A percentile compares a stretch with the other conserved stretches of the same genome.
Conservation (phyloP, 2,329 filamentous ascomycete genomes). For the Alternaria dauci region DNA sequence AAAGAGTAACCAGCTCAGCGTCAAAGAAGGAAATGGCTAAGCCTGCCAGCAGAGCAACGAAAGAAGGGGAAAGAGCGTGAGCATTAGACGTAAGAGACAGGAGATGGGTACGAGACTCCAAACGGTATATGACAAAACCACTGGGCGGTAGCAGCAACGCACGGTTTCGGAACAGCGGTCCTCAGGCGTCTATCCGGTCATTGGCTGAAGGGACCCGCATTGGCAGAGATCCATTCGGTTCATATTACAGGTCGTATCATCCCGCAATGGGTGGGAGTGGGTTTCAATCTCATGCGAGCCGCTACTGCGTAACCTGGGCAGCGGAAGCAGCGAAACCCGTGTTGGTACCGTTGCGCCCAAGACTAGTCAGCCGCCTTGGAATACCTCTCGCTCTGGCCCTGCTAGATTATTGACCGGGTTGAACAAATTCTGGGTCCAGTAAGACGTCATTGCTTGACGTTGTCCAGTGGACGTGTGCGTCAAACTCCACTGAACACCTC, state of each 20-base stretch:
- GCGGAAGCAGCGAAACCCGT: slow-evolving; percentile 48
- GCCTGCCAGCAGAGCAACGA: slow-evolving; percentile 52
- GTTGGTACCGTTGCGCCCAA: slow-evolving; percentile 28
- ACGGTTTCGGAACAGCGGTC: slow-evolving; percentile 51
- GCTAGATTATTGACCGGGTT: slow-evolving; percentile 12
- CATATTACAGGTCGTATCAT: slow-evolving; percentile 39
- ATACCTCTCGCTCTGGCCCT: slow-evolving; percentile 18
- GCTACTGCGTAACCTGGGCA: slow-evolving; percentile 36
- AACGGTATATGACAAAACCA: slow-evolving; percentile 51
- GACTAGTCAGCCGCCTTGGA: slow-evolving; percentile 28
- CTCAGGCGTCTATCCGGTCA: slow-evolving; percentile 50
- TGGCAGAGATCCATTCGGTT: slow-evolving; percentile 35
- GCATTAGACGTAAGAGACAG: slow-evolving; percentile 48
- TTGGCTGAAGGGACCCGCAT: slow-evolving; percentile 39
- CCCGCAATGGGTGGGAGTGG: slow-evolving; percentile 41
- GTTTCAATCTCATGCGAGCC: slow-evolving; percentile 51
- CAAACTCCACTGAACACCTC: not conserved
- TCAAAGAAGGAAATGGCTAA: slow-evolving; percentile 46
- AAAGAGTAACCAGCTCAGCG: slow-evolving; percentile 47
- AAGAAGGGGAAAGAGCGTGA: slow-evolving; percentile 47
- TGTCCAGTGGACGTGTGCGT: slow-evolving; percentile 1
- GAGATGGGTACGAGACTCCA: slow-evolving; percentile 50
- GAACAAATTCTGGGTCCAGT: not conserved
- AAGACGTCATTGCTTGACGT: slow-evolving; percentile 19
- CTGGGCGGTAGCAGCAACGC: slow-evolving; percentile 41